A percentile compares a stretch with the other conserved stretches of the same genome.
Conservation (phyloP, 148 eudicot species). For the Vaccinium darrowii region DNA sequence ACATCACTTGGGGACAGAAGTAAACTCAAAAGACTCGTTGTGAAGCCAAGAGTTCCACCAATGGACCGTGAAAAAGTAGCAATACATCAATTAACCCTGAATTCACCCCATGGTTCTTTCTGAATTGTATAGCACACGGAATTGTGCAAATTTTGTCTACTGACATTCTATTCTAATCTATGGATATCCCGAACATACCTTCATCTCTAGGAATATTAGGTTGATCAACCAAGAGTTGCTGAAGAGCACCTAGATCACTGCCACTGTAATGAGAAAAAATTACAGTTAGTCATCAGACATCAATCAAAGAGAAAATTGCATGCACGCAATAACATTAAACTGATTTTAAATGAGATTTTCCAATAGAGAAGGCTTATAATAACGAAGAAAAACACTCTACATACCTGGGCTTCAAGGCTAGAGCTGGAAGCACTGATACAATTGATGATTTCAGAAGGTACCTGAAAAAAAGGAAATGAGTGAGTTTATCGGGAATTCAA, state of each 20-base stretch:
- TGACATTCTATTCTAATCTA: conserved; percentile 6
- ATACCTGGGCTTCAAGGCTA: conserved; percentile 56
- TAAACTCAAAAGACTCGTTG: neutral
- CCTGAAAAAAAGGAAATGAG: conserved; percentile 38
- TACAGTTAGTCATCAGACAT: neutral
- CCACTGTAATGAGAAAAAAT: conserved; percentile 33
- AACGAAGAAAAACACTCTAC: neutral
- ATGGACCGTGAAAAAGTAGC: neutral
- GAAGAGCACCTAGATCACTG: conserved; percentile 62
- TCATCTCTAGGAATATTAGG: conserved; percentile 79
- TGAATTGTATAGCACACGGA: neutral
- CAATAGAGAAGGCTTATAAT: neutral
- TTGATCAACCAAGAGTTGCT: conserved; percentile 79
- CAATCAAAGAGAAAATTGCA: neutral
- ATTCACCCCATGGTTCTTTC: neutral
- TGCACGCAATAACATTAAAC: neutral
- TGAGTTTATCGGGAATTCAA: neutral
- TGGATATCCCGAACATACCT: conserved; percentile 33
- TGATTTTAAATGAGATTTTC: neutral
- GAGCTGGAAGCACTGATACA: conserved; percentile 45
- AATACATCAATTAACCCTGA: neutral
- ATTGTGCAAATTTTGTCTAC: neutral
- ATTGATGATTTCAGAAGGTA: conserved; percentile 64
- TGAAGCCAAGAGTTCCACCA: neutral
- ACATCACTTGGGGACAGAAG: neutral